Base-by-base conservation (phyloP, 192 early-diverging fungal genomes). In the Spinellus fusiger region DNA sequence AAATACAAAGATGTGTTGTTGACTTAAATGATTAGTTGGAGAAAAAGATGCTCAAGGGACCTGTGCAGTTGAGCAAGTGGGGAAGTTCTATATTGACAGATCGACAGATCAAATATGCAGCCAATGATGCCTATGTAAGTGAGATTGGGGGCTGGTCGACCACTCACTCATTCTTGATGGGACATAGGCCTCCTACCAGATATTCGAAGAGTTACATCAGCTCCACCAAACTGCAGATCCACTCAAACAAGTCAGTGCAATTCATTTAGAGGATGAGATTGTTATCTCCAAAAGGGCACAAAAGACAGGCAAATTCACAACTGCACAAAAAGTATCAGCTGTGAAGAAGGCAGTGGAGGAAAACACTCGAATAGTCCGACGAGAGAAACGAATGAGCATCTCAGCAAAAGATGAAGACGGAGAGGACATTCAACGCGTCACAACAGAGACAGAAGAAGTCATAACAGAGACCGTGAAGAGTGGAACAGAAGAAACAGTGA, bases 111-210 rank as follows among this genome's bases (percentile, higher is more conserved):
- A 31, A 46, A 31, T 68, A 68, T 61, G 66, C 66, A 23, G 66
- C 66, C 10, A 47, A 60, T 23, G 66, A 68, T 51, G 66, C 66
- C 23, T 68, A 68, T 51, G 66, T 68, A 56, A 61, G 61, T 49
- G 23, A 1, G 27, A 12, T n/a, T n/a, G n/a, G n/a, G n/a, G n/a
- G n/a, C 35, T 13, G 13, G 13, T 37, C 13, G 35, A 37, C 35
- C 35, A 37, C 6, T 37, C 13, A 13, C 6, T 13, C 35, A 37
- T 9, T 37, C 13, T 9, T 13, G 13, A 37, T 37, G 6, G 35
- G 13, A 6, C 35, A 37, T 33, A 49, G 61, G 61, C 61, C 9
- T 63, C 61, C 20, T 44, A 44, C 40, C 13, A 51, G 5, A 13
- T 51, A 10, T 51, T 10, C 22, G 27, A 51, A 23, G 26, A 20